Evolutionary conservation across 139 green algal genomes (phyloP), one percentile per base, ranked within the genome.

Genomic region (Volvox reticuliferus): DNA sequence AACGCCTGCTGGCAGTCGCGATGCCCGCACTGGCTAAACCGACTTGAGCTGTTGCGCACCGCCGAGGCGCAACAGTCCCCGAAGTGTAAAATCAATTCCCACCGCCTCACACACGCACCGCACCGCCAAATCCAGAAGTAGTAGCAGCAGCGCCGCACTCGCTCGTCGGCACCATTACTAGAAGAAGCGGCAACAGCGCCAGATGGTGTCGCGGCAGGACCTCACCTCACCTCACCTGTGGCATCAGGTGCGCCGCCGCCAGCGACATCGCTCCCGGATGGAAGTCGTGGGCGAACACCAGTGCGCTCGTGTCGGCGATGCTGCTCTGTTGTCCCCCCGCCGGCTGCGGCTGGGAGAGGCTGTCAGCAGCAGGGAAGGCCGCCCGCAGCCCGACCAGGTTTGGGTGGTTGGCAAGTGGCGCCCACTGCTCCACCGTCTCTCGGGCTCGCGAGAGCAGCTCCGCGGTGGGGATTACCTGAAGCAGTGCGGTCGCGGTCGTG

Each of bases 361-460:
- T 81, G 33, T 99, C 97, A 2, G 89, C 71, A 30, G 87, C 96
- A 35, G 98, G 93, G 90, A 99, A 97, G 5, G 93, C 95, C 3
- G 95, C 93, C 0, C 93, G 89, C 37, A 96, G 95, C 16, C 85
- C 93, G 17, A 95, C 89, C 37, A 99, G 80, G 87, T 97, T 93
- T 14, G 97, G 97, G 93, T 99, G 97, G 63, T 89, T 82, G 30
- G 92, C 73, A 50, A 97, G 32, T 13, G 50, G 73, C 14, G 92
- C 89, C 97, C 97, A 99, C 6, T 55, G 68, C 71, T 96, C 95
- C 36, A 98, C 95, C 0, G 87, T 89, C 21, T 95, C 90, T 26
- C 95, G 92, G 0, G 94, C 96, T 0, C 84, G 77, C 1, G 88
- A 86, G 71, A 97, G 92, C 87, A 99, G 86, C 84, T 99, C 96